A percentile compares a stretch with the other conserved stretches of the same genome.
Evolutionary conservation across 1,284 basidiomycete species (phyloP).

Genomic region (Leccinum griseonigrum): DNA sequence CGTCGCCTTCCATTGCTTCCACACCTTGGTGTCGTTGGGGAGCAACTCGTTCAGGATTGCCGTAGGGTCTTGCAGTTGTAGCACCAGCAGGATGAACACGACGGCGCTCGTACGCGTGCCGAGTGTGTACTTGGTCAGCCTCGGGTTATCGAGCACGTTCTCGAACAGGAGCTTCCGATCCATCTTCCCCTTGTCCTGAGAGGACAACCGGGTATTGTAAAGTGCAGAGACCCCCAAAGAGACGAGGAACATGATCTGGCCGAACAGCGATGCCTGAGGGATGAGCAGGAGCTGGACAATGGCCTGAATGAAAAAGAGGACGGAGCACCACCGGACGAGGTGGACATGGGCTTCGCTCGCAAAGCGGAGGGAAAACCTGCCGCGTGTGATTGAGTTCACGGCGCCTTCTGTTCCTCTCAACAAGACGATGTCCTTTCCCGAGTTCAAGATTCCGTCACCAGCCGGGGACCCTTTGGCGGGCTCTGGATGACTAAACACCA

Average conservation of each 20-base stretch:
- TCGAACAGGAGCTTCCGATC: slow-evolving; percentile 14
- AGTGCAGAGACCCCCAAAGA: not conserved
- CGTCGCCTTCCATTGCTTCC: slow-evolving; percentile 13
- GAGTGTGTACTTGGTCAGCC: slow-evolving; percentile 15
- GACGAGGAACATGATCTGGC: not conserved
- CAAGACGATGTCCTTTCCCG: slow-evolving; percentile 12
- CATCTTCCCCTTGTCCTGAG: slow-evolving; percentile 19
- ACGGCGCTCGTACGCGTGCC: slow-evolving; percentile 21
- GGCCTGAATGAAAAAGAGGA: slow-evolving; percentile 20
- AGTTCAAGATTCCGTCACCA: slow-evolving; percentile 25
- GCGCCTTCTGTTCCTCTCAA: slow-evolving; percentile 13
- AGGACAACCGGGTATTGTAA: slow-evolving; percentile 19
- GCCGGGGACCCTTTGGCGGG: slow-evolving; percentile 24
- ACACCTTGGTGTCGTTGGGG: slow-evolving; percentile 18
- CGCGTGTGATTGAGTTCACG: slow-evolving; percentile 14
- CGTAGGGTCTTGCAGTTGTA: not conserved
- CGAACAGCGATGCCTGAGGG: slow-evolving; percentile 4
- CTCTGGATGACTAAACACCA: slow-evolving; percentile 21
- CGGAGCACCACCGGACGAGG: slow-evolving; percentile 24
- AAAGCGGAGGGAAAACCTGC: slow-evolving; percentile 29
- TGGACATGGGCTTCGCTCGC: slow-evolving; percentile 12
- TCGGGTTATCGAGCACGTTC: slow-evolving; percentile 1
- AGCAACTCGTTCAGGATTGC: slow-evolving; percentile 9
- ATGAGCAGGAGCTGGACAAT: slow-evolving; percentile 17
- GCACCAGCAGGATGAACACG: slow-evolving; percentile 2